Conservation (phyloP, 805 yeast species). For the Komagataella mondaviorum region DNA sequence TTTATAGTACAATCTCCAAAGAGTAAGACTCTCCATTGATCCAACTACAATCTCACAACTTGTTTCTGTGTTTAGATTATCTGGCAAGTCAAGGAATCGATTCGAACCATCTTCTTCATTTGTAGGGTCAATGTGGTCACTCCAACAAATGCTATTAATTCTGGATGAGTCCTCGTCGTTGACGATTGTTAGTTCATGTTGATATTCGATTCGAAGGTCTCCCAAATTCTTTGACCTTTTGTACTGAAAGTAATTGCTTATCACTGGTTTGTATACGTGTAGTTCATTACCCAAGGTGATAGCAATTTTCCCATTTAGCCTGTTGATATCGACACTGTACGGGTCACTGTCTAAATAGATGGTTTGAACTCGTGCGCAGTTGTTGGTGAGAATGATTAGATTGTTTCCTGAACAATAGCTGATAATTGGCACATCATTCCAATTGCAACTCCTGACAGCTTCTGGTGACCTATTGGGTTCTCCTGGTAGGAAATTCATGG, state of each 20-base stretch:
- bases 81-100: conserved; percentile 16
- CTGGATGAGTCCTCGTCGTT: conserved; percentile 10
- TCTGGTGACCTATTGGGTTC: conserved; percentile 52
- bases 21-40: conserved; percentile 29
- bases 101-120: conserved; percentile 13
- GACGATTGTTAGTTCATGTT: conserved; percentile 12
- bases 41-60: conserved; percentile 49
- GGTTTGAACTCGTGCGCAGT: conserved; percentile 54
- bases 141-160: conserved; percentile 20
- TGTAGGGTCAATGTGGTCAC: conserved; percentile 17
- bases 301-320: conserved; percentile 47
- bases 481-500: conserved; percentile 72
- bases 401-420: conserved; percentile 85
- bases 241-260: conserved; percentile 27
- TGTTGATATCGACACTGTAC: conserved; percentile 48
- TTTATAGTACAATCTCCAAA: conserved; percentile 33
- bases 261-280: conserved; percentile 40
- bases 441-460: conserved; percentile 42
- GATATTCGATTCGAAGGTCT: conserved; percentile 18
- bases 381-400: conserved; percentile 48
- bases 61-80: conserved; percentile 20
- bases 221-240: conserved; percentile 16
- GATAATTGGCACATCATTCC: conserved; percentile 54
- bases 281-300: conserved; percentile 32
- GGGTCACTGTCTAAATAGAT: conserved; percentile 60